phyloP scores from a whole-genome alignment of 2,329 filamentous ascomycete species.

The Ceratocystis huliohia region DNA sequence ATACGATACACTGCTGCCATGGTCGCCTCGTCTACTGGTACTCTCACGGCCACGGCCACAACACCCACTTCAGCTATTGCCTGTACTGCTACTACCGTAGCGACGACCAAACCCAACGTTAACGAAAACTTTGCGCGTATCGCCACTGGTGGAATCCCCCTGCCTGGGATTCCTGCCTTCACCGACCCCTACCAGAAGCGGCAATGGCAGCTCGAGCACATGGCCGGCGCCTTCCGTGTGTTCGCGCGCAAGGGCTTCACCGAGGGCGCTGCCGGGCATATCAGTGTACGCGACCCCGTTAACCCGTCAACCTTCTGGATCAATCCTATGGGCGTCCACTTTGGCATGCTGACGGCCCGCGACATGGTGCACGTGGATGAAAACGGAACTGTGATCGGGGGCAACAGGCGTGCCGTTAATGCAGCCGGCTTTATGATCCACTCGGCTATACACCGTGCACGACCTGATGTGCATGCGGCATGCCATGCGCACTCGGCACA shows the following conservation, averaged over 20 bases:
- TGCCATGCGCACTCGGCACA: slow-evolving; percentile 48
- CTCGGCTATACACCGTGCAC: slow-evolving; percentile 44
- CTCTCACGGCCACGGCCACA: background rate
- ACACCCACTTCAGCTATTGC: background rate
- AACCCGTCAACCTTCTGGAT: slow-evolving; percentile 50
- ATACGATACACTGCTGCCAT: background rate
- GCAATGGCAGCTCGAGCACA: slow-evolving; percentile 31
- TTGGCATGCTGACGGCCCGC: slow-evolving; percentile 45
- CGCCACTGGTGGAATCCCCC: slow-evolving; percentile 13
- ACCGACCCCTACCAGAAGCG: slow-evolving; percentile 25
- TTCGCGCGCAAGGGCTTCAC: slow-evolving; percentile 37
- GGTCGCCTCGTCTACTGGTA: slow-evolving; percentile 11
- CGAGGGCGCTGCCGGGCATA: slow-evolving; percentile 53
- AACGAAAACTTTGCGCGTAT: slow-evolving; percentile 19
- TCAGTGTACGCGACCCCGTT: slow-evolving; percentile 50
- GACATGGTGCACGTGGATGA: slow-evolving; percentile 52
- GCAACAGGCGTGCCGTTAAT: slow-evolving; percentile 45
- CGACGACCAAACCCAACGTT: background rate
- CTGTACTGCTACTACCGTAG: background rate
- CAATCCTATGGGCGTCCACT: slow-evolving; percentile 50
- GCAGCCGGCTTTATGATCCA: slow-evolving; percentile 52
- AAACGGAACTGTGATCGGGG: slow-evolving; percentile 45
- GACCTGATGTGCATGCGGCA: slow-evolving; percentile 46
- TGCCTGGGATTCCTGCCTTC: slow-evolving; percentile 15
- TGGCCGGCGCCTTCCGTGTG: slow-evolving; percentile 37